A percentile compares a stretch with the other conserved stretches of the same genome.
Evolutionary conservation across 768 basidiomycete species (phyloP).

Genomic region (Boletus rubropictus): DNA sequence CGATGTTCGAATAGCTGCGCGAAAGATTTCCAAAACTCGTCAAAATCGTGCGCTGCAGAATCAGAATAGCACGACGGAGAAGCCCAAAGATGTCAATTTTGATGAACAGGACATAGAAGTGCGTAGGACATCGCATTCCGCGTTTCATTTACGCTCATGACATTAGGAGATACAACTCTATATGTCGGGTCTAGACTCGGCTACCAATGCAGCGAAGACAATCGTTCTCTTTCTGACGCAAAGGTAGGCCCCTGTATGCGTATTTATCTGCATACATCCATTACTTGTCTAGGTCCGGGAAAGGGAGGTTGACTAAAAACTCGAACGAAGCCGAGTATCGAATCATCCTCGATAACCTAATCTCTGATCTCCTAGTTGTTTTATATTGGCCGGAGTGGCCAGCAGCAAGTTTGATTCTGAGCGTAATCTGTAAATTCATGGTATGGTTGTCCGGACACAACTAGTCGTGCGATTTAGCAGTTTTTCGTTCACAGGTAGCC

Average conservation of each 20-base stretch:
- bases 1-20: slow-evolving; percentile 71
- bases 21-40: slow-evolving; percentile 54
- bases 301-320: slow-evolving; percentile 82
- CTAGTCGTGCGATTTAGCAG: neutral
- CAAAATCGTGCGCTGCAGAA: slow-evolving; percentile 57
- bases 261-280: neutral
- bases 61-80: slow-evolving; percentile 53
- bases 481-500: slow-evolving; percentile 48
- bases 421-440: slow-evolving; percentile 81
- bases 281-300: slow-evolving; percentile 56
- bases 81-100: slow-evolving; percentile 48
- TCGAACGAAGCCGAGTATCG: slow-evolving; percentile 94
- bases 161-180: slow-evolving; percentile 67
- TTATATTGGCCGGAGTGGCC: slow-evolving; percentile 98
- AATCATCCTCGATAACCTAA: slow-evolving; percentile 84
- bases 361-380: slow-evolving; percentile 81
- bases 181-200: slow-evolving; percentile 67
- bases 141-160: slow-evolving; percentile 1
- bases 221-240: slow-evolving; percentile 76
- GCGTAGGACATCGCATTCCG: neutral
- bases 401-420: slow-evolving; percentile 75
- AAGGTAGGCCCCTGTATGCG: slow-evolving; percentile 33
- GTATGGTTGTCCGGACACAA: slow-evolving; percentile 35
- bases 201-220: slow-evolving; percentile 77
- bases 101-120: slow-evolving; percentile 70